phyloP scores from a whole-genome alignment of 176 grass and related monocot species.

The Aechmea fasciata region DNA sequence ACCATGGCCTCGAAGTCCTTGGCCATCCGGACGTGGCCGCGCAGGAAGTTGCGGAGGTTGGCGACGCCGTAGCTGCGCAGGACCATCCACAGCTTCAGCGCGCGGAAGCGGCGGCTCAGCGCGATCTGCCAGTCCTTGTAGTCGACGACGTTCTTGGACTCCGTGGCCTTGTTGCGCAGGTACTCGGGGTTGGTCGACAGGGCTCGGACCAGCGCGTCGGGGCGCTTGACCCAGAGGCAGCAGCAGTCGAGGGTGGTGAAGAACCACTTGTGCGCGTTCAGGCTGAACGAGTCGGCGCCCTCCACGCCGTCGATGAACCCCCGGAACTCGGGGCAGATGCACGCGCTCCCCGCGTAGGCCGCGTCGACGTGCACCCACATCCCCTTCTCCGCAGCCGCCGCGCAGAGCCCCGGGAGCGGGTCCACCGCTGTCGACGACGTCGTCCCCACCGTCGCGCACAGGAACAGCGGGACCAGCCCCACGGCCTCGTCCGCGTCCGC shows the following conservation, averaged over 20 bases:
- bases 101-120: slow-evolving; percentile 24
- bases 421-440: slow-evolving; percentile 34
- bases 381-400: slow-evolving; percentile 19
- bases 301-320: slow-evolving; percentile 28
- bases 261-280: slow-evolving; percentile 50
- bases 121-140: slow-evolving; percentile 55
- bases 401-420: slow-evolving; percentile 24
- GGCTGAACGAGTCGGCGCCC: slow-evolving; percentile 37
- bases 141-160: slow-evolving; percentile 6
- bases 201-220: slow-evolving; percentile 2
- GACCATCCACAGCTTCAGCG: slow-evolving; percentile 33
- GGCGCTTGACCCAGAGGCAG: slow-evolving; percentile 27
- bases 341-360: slow-evolving; percentile 28
- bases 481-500: slow-evolving; percentile 20
- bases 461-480: slow-evolving; percentile 22
- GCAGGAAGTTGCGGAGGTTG: slow-evolving; percentile 19
- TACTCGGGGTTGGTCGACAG: slow-evolving; percentile 41
- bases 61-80: slow-evolving; percentile 27
- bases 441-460: slow-evolving; percentile 42
- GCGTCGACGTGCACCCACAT: slow-evolving; percentile 49
- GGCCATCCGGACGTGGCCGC: slow-evolving; percentile 25
- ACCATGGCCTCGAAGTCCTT: slow-evolving; percentile 37
- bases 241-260: slow-evolving; percentile 39
- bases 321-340: slow-evolving; percentile 31
- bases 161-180: slow-evolving; percentile 10